Conservation (phyloP, 805 yeast species). For the Wickerhamomyces rabaulensis region DNA sequence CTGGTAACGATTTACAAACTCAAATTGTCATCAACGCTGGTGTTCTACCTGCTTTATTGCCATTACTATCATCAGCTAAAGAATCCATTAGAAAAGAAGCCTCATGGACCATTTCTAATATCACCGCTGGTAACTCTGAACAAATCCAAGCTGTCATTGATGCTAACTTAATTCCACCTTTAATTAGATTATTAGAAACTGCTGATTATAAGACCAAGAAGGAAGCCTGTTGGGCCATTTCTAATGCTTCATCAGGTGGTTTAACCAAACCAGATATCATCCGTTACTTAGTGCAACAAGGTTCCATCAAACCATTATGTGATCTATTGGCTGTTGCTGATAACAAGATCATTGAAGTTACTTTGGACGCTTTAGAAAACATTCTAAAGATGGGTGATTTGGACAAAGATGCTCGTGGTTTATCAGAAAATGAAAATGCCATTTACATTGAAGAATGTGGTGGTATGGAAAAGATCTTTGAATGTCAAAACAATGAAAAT, state of each 20-base stretch:
- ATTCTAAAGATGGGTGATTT: conserved; percentile 91
- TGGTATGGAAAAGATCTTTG: conserved; percentile 93
- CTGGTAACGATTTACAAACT: conserved; percentile 94
- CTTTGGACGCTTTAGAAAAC: conserved; percentile 92
- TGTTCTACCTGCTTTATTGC: conserved; percentile 79
- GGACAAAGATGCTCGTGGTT: conserved; percentile 74
- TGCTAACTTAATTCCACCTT: conserved; percentile 87
- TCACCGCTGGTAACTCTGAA: conserved; percentile 93
- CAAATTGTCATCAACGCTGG: conserved; percentile 93
- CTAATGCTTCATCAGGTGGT: conserved; percentile 97
- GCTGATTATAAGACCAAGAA: conserved; percentile 96
- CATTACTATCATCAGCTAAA: conserved; percentile 75
- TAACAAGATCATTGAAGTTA: conserved; percentile 86
- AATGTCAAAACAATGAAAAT: conserved; percentile 87
- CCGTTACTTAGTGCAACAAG: conserved; percentile 87
- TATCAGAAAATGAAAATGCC: conserved; percentile 78
- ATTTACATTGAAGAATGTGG: conserved; percentile 95
- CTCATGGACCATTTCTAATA: conserved; percentile 97
- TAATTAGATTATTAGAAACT: conserved; percentile 68
- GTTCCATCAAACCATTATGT: conserved; percentile 95
- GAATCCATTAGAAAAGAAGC: conserved; percentile 96
- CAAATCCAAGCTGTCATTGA: conserved; percentile 97
- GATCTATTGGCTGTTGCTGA: conserved; percentile 87
- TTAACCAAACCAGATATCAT: conserved; percentile 88
- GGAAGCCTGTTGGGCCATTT: conserved; percentile 99